phyloP scores from a whole-genome alignment of 2,329 filamentous ascomycete species.

The Nigrospora oryzae region DNA sequence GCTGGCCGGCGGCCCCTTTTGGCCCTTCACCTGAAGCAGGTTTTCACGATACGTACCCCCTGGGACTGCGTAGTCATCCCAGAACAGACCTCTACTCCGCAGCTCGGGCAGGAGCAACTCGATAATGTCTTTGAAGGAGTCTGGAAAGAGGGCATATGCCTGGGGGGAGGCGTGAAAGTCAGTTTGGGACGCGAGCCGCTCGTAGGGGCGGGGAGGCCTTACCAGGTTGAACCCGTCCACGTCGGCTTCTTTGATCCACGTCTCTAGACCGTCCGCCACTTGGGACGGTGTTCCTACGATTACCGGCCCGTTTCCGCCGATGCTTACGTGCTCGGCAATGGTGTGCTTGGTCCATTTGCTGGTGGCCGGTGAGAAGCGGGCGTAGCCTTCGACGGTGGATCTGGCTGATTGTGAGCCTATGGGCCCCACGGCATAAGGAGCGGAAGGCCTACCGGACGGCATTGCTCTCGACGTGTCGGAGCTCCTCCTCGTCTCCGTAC shows the following conservation, averaged over 20 bases:
- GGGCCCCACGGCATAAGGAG: constrained; percentile 5
- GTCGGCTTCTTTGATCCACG: constrained; percentile 60
- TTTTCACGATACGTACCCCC: constrained; percentile 55
- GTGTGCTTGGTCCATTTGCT: constrained; percentile 66
- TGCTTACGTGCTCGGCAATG: constrained; percentile 57
- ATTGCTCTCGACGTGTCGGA: constrained; percentile 29
- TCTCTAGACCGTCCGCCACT: constrained; percentile 60
- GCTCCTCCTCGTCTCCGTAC: constrained; percentile 29
- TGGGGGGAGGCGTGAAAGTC: constrained; percentile 8
- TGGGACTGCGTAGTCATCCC: constrained; percentile 42
- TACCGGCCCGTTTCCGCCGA: constrained; percentile 59
- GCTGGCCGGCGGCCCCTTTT: constrained; percentile 38
- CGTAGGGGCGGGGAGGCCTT: constrained; percentile 16
- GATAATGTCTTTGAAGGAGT: constrained; percentile 60
- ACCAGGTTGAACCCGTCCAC: constrained; percentile 71
- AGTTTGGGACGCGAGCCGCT: not conserved
- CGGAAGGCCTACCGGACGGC: constrained; percentile 24
- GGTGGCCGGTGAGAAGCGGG: constrained; percentile 47
- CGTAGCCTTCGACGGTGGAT: constrained; percentile 46
- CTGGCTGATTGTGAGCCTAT: constrained; percentile 12
- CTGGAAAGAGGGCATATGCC: constrained; percentile 59
- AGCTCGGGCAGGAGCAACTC: constrained; percentile 59
- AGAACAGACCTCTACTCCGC: constrained; percentile 48
- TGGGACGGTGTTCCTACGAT: constrained; percentile 55
- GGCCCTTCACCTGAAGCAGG: constrained; percentile 41